Evolutionary conservation across 768 basidiomycete genomes (phyloP).

Genomic region (Cantharellus cinnabarinus): DNA sequence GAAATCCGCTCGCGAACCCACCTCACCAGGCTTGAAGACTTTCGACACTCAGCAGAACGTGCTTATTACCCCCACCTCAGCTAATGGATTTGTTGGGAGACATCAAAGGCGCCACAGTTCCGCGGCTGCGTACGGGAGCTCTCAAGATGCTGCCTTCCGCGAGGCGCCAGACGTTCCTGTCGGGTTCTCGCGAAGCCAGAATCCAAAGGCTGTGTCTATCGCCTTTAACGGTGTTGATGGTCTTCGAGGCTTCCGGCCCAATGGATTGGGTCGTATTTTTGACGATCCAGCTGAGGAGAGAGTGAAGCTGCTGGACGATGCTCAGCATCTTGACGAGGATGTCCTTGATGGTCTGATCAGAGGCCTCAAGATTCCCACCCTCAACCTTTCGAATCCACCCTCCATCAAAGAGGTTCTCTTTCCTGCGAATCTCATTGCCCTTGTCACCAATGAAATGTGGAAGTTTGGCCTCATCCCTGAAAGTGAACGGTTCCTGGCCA

Average conservation of each 20-base stretch:
- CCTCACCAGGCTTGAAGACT: constrained; percentile 53
- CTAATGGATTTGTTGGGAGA: constrained; percentile 13
- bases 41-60: constrained; percentile 17
- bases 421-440: constrained; percentile 92
- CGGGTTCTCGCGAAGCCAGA: constrained; percentile 46
- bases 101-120: constrained; percentile 78
- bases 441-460: constrained; percentile 99
- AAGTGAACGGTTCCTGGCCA: constrained; percentile 93
- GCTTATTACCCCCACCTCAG: constrained; percentile 13
- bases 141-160: not conserved
- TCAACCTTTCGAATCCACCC: constrained; percentile 78
- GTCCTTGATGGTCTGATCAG: constrained; percentile 77
- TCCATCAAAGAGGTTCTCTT: constrained; percentile 93
- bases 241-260: constrained; percentile 37
- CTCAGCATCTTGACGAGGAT: constrained; percentile 80
- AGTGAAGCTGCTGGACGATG: constrained; percentile 79
- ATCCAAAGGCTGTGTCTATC: constrained; percentile 72
- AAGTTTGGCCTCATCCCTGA: constrained; percentile 93
- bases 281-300: constrained; percentile 93
- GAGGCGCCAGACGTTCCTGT: constrained; percentile 16
- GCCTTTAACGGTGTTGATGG: constrained; percentile 72
- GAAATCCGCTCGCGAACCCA: constrained; percentile 49
- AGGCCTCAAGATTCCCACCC: constrained; percentile 80
- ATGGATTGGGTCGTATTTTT: constrained; percentile 50
- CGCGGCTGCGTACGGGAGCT: constrained; percentile 39